Percentiles rank a stretch among this genome's conserved stretches.
Conservation (phyloP, 192 early-diverging fungal genomes). For the Backusella luteola region DNA sequence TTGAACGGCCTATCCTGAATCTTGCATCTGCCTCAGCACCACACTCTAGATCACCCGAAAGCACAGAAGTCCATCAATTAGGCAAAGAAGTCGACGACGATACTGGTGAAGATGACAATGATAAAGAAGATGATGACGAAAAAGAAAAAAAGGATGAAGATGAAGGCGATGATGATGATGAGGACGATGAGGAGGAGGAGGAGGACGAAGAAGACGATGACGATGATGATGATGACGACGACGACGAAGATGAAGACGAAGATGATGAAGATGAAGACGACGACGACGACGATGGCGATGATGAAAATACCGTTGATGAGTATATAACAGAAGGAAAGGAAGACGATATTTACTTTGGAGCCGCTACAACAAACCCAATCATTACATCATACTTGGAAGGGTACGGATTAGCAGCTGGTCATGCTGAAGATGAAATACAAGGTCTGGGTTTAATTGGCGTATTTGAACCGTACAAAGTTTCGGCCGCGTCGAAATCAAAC, state of each 20-base stretch:
- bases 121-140: not conserved
- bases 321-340: not conserved
- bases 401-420: not conserved
- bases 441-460: not conserved
- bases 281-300: not conserved
- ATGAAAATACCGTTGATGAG: not conserved
- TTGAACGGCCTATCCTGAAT: not conserved
- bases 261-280: not conserved
- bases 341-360: not conserved
- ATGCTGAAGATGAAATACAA: constrained; percentile 7
- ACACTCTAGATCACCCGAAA: not conserved
- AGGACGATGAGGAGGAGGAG: not conserved
- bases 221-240: not conserved
- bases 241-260: not conserved
- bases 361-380: not conserved
- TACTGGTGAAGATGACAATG: not conserved
- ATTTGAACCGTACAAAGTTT: not conserved
- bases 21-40: not conserved
- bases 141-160: not conserved
- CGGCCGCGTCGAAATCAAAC: not conserved
- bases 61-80: not conserved
- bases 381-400: constrained; percentile 4
- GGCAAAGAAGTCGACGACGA: not conserved
- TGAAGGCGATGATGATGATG: not conserved
- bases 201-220: not conserved